Evolutionary conservation across 179 eudicot species (phyloP).

Genomic region (Silene vulgaris): DNA sequence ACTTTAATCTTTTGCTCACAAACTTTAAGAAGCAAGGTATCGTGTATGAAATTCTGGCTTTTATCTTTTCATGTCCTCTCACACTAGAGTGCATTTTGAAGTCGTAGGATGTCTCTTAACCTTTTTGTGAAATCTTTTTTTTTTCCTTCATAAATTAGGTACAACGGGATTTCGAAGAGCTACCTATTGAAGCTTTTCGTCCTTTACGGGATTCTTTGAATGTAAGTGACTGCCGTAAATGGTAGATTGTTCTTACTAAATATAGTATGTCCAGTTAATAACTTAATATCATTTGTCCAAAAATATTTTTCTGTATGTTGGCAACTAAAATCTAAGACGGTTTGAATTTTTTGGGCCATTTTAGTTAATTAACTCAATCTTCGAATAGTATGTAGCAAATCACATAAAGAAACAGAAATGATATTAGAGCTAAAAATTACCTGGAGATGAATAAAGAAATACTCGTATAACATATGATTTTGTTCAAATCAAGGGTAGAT

Average conservation of each 20-base stretch:
- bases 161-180: constrained; percentile 95
- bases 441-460: neutral
- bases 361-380: neutral
- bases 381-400: neutral
- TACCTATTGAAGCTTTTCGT: constrained; percentile 89
- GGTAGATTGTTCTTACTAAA: neutral
- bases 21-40: constrained; percentile 96
- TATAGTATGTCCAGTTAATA: too few relatives aligned
- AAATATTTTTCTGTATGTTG: too few relatives aligned
- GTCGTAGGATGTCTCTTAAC: neutral
- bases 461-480: neutral
- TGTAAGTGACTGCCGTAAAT: constrained; percentile 38
- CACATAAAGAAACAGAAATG: too few relatives aligned
- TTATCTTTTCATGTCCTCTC: constrained; percentile 13
- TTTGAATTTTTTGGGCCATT: too few relatives aligned
- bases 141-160: constrained; percentile 39
- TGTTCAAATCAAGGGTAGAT: neutral
- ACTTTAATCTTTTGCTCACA: constrained; percentile 93
- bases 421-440: neutral
- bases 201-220: constrained; percentile 79
- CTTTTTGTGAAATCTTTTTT: neutral
- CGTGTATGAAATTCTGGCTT: neutral
- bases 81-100: neutral
- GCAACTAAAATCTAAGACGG: too few relatives aligned
- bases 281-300: too few relatives aligned